These are phyloP conservation scores for Azolla pinnata DNA, from an alignment of 75 land plant species.

Conservation along the genomic window DNA sequence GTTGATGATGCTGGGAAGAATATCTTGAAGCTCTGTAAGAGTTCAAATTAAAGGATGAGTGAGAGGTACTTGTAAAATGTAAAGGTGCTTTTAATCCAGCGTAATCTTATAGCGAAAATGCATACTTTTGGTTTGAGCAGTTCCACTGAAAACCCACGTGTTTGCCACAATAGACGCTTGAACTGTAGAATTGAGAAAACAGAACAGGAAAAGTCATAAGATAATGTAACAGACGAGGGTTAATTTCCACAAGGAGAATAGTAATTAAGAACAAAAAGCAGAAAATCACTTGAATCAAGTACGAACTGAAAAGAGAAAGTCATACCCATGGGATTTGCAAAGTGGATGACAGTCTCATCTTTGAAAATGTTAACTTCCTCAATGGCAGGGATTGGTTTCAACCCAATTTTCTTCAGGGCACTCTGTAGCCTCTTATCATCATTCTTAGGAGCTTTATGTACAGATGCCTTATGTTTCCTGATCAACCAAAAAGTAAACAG, in stretches of 20 bases:
- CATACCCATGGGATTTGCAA: constrained; percentile 65
- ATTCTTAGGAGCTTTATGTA: constrained; percentile 77
- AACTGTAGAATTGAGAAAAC: constrained; percentile 35
- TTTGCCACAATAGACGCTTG: constrained; percentile 94
- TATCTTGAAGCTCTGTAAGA: constrained; percentile 65
- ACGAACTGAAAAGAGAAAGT: not conserved
- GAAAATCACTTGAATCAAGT: not conserved
- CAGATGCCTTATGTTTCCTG: constrained; percentile 90
- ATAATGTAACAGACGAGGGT: not conserved
- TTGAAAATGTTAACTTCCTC: constrained; percentile 86
- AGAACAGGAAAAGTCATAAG: not conserved
- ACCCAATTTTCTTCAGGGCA: constrained; percentile 71
- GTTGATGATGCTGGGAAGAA: constrained; percentile 78
- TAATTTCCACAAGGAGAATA: too few relatives aligned
- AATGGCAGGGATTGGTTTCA: constrained; percentile 71
- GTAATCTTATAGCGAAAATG: too few relatives aligned
- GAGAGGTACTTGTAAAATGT: not conserved
- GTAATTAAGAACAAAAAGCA: not conserved
- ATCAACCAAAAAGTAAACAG: not conserved
- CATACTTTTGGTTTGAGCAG: constrained; percentile 80
- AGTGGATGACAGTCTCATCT: constrained; percentile 79
- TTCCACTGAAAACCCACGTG: constrained; percentile 90
- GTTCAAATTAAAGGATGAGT: not conserved
- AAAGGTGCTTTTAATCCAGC: not conserved
- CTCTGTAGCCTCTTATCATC: constrained; percentile 84